Evolutionary conservation across 371 early-diverging fungal species (phyloP).

Genomic region (Rozella allomycis): DNA sequence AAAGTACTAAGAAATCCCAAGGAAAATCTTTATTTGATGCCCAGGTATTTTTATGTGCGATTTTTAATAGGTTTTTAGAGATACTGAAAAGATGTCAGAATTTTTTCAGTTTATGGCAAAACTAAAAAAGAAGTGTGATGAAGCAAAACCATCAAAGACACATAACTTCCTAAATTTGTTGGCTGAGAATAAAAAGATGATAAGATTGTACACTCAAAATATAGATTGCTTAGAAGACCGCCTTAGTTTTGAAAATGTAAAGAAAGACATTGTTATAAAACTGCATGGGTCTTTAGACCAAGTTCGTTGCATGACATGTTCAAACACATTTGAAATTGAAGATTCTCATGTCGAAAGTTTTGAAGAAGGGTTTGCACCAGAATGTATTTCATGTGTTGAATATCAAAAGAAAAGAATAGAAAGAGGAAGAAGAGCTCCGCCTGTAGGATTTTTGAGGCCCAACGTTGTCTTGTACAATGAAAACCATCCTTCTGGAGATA

Average conservation of each 20-base stretch:
- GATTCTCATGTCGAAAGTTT: slow-evolving; percentile 26
- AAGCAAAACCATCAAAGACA: slow-evolving; percentile 55
- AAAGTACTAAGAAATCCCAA: slow-evolving; percentile 45
- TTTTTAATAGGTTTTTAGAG: slow-evolving; percentile 14
- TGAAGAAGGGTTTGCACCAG: slow-evolving; percentile 41
- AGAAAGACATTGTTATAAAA: slow-evolving; percentile 38
- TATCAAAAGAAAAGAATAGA: slow-evolving; percentile 30
- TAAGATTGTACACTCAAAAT: slow-evolving; percentile 90
- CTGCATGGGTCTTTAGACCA: slow-evolving; percentile 73
- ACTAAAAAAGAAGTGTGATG: slow-evolving; percentile 45
- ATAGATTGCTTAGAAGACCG: slow-evolving; percentile 81
- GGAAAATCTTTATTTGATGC: slow-evolving; percentile 95
- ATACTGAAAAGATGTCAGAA: slow-evolving; percentile 41
- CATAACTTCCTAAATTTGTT: slow-evolving; percentile 66
- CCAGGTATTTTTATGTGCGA: slow-evolving; percentile 46
- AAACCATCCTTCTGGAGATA: slow-evolving; percentile 51
- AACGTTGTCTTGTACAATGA: slow-evolving; percentile 95
- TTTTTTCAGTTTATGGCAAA: slow-evolving; percentile 89
- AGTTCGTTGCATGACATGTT: slow-evolving; percentile 63
- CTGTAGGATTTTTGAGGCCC: slow-evolving; percentile 72
- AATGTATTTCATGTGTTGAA: slow-evolving; percentile 51
- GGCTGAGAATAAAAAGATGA: slow-evolving; percentile 40
- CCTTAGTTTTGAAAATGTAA: not conserved
- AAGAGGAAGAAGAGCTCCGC: slow-evolving; percentile 44
- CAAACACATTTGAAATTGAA: slow-evolving; percentile 33